Conservation (phyloP, 139 green algal species). For the Tetraselmis striata region DNA sequence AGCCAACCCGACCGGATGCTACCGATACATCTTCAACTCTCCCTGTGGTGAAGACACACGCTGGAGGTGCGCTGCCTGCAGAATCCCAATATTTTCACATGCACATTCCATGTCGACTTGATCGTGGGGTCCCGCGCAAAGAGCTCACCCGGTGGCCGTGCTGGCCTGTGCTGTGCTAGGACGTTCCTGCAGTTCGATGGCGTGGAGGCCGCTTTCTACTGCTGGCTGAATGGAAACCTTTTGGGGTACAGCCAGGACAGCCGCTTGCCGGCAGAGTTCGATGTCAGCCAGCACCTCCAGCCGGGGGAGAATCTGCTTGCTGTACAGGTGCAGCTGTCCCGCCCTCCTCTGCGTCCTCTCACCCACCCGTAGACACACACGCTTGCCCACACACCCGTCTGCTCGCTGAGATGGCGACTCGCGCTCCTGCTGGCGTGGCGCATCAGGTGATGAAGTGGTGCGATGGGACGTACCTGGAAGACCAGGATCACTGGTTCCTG, state of each 20-base stretch:
- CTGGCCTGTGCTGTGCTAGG: too few species aligned
- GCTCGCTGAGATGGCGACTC: too few species aligned
- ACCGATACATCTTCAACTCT: slow-evolving; percentile 58
- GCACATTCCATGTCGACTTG: too few species aligned
- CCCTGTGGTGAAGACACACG: too few species aligned
- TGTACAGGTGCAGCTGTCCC: slow-evolving; percentile 43
- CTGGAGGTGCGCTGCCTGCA: too few species aligned
- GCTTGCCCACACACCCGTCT: neutral
- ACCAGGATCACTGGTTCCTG: slow-evolving; percentile 96
- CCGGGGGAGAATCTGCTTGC: slow-evolving; percentile 54
- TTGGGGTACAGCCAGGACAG: slow-evolving; percentile 90
- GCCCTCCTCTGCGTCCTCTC: too few species aligned
- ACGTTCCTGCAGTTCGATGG: slow-evolving; percentile 80
- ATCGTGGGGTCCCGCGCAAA: too few species aligned
- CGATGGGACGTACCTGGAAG: slow-evolving; percentile 95
- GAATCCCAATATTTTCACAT: too few species aligned
- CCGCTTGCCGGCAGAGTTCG: slow-evolving; percentile 87
- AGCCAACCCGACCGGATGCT: slow-evolving; percentile 91
- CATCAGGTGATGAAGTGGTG: slow-evolving; percentile 80
- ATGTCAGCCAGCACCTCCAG: slow-evolving; percentile 57
- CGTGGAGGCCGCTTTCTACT: slow-evolving; percentile 78
- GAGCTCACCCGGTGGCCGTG: too few species aligned
- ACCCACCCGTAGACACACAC: too few species aligned
- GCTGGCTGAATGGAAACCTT: slow-evolving; percentile 82
- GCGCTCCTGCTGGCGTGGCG: too few species aligned